Evolutionary conservation across 2,329 filamentous ascomycete species (phyloP).

Genomic region (Aspergillus brunneoviolaceus): DNA sequence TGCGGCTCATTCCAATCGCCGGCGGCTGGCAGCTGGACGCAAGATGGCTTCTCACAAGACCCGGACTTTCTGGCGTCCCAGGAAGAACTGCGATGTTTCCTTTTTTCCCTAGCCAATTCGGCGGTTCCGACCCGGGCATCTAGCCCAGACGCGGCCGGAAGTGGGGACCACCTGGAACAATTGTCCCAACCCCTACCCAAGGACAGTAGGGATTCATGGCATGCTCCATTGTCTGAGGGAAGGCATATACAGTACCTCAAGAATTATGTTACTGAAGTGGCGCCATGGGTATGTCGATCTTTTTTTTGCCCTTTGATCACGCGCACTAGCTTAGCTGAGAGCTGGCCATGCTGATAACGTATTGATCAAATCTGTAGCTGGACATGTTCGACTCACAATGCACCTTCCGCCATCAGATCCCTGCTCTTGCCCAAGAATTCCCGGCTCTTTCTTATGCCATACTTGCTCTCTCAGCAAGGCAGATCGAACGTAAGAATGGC

Average conservation of each 20-base stretch:
- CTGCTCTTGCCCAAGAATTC: constrained; percentile 50
- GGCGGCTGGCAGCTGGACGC: constrained; percentile 21
- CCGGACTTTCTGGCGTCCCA: constrained; percentile 48
- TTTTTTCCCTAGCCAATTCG: constrained; percentile 48
- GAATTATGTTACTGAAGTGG: constrained; percentile 55
- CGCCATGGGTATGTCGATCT: constrained; percentile 47
- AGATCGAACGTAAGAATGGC: constrained; percentile 53
- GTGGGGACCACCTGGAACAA: background rate
- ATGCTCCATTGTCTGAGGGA: constrained; percentile 31
- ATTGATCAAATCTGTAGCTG: constrained; percentile 38
- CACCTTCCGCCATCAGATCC: constrained; percentile 54
- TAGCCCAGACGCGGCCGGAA: constrained; percentile 30
- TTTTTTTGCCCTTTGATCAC: background rate
- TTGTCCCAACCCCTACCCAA: background rate
- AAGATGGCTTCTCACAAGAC: constrained; percentile 36
- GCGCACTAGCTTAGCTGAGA: background rate
- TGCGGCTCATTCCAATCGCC: constrained; percentile 2
- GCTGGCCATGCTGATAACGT: background rate
- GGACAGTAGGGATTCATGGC: constrained; percentile 9
- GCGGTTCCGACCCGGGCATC: constrained; percentile 43
- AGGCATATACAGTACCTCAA: constrained; percentile 45
- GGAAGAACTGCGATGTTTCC: constrained; percentile 45
- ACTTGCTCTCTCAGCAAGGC: constrained; percentile 54
- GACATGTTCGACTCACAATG: constrained; percentile 58
- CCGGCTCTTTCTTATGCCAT: constrained; percentile 51